Percentiles rank a stretch among this genome's conserved stretches.
phyloP scores from a whole-genome alignment of 441 rosid species.

The Erysimum cheiri region DNA sequence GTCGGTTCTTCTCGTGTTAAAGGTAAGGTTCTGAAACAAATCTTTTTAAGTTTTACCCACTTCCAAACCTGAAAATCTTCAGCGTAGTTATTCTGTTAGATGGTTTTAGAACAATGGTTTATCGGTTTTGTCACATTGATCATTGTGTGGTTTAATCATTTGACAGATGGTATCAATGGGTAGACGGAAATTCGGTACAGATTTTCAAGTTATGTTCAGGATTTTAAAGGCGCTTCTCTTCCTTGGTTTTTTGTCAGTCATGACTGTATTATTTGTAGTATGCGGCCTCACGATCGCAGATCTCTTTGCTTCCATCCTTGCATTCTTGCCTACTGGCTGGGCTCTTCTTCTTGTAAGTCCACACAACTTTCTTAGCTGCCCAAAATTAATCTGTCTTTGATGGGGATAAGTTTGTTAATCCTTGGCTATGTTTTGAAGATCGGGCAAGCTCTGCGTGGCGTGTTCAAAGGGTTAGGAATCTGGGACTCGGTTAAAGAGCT shows the following conservation, averaged over 20 bases:
- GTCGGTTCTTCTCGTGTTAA: slow-evolving; percentile 66
- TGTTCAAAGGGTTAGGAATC: slow-evolving; percentile 57
- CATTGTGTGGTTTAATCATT: slow-evolving; percentile 20
- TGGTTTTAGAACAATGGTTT: slow-evolving; percentile 1
- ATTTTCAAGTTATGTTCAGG: slow-evolving; percentile 92
- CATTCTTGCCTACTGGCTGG: slow-evolving; percentile 96
- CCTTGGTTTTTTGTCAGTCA: slow-evolving; percentile 87
- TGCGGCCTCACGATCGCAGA: slow-evolving; percentile 73
- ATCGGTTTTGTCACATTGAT: background rate
- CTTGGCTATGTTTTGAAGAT: slow-evolving; percentile 52
- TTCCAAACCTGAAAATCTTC: background rate
- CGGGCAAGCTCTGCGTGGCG: slow-evolving; percentile 74
- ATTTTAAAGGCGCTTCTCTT: slow-evolving; percentile 92
- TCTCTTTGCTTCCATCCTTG: slow-evolving; percentile 75
- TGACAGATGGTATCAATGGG: slow-evolving; percentile 90
- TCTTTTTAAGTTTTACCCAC: background rate
- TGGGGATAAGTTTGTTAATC: slow-evolving; percentile 14
- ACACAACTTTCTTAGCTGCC: slow-evolving; percentile 8
- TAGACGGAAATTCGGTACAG: slow-evolving; percentile 75
- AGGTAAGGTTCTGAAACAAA: slow-evolving; percentile 57
- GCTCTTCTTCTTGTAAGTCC: slow-evolving; percentile 84
- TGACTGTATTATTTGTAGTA: slow-evolving; percentile 82
- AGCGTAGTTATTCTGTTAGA: background rate
- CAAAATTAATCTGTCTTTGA: background rate
- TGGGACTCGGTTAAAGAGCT: slow-evolving; percentile 95